Evolutionary conservation across 2,329 filamentous ascomycete species (phyloP), one percentile per base, ranked within the genome.

Genomic region (Ilyonectria robusta): DNA sequence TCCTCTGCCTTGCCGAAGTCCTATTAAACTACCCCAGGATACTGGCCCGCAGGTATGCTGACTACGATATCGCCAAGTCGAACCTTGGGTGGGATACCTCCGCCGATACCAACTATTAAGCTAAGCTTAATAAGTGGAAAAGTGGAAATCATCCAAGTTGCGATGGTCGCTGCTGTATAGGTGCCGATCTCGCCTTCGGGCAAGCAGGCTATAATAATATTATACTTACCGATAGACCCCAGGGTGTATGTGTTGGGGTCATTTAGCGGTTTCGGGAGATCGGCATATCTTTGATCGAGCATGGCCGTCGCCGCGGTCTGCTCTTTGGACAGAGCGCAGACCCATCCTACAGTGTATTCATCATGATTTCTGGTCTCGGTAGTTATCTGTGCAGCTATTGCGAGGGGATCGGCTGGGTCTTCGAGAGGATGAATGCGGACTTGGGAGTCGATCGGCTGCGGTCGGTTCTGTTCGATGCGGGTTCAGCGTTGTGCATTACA

Each of bases 311-410:
- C 66, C 15, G 67, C 67, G 0, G 56, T 29, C 51, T n/a, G 13
- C 53, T 69, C 67, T 4, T 67, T 67, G 1, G 64, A 33, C 6
- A 69, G 15, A 8, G 67, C 67, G 21, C 64, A 67, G 17, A 69
- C 37, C 65, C 64, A 69, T 15, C 64, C 67, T 23, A 69, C 54
- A 11, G 40, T 59, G 8, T 66, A 68, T 3, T 59, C 10, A n/a
- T 5, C 13, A 15, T 37, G 33, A 37, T 26, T 26, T 26, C 23
- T 26, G 23, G 23, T 26, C 23, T 26, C 23, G 23, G 23, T 26
- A 26, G 23, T 26, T 26, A 26, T 26, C 23, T 26, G 23, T 26
- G 23, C 23, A 26, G 23, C 23, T 4, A 26, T 26, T 26, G 23
- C 23, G 23, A 26, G 23, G 23, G 23, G 23, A 26, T 26, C 5